phyloP scores from a whole-genome alignment of 208 protist species.

The Leishmania lainsoni region DNA sequence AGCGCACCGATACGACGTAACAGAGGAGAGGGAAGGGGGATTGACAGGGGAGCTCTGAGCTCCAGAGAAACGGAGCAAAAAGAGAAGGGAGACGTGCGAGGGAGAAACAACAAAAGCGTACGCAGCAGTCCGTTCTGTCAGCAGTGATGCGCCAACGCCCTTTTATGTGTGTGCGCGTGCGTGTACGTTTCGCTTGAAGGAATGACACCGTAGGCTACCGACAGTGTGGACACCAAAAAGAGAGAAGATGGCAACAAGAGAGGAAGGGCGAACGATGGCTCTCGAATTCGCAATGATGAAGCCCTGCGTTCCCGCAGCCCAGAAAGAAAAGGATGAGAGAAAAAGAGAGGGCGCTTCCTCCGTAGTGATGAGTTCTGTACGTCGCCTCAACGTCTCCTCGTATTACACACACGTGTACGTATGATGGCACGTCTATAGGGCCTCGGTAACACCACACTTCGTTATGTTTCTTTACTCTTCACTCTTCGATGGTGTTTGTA shows the following conservation, averaged over 20 bases:
- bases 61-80: background rate
- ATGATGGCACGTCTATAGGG: background rate
- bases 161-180: background rate
- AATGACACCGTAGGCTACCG: background rate
- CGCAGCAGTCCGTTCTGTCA: background rate
- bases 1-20: background rate
- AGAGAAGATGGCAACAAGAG: background rate
- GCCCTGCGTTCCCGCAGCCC: background rate
- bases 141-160: background rate
- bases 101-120: background rate
- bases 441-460: background rate
- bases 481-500: background rate
- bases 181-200: background rate
- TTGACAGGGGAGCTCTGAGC: background rate
- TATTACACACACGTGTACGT: background rate
- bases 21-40: background rate
- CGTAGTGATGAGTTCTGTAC: background rate
- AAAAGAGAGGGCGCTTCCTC: background rate
- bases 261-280: background rate
- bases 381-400: background rate
- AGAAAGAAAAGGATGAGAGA: background rate
- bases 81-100: background rate
- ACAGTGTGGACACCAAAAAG: background rate
- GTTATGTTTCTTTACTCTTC: background rate
- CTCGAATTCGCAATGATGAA: background rate